phyloP scores from a whole-genome alignment of 305 asterid genomes.

The Rubia occidens region DNA sequence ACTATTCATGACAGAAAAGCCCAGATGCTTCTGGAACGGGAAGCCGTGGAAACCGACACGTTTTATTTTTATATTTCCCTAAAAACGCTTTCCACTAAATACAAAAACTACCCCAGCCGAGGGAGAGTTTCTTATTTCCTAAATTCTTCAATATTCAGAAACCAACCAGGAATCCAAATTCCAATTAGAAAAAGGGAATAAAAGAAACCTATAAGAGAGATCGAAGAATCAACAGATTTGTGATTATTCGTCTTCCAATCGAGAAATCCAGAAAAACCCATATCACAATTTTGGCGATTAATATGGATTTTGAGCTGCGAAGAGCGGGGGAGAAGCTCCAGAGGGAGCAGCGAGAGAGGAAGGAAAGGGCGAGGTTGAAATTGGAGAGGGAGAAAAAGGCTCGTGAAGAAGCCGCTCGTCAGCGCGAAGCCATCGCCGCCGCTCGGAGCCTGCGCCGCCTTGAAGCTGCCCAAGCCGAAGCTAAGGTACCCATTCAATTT shows the following conservation, averaged over 20 bases:
- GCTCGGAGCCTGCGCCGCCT: conserved; percentile 73
- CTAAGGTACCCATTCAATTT: conserved; percentile 31
- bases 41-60: background rate
- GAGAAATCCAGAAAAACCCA: conserved; percentile 6
- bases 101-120: background rate
- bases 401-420: conserved; percentile 65
- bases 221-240: background rate
- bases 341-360: conserved; percentile 82
- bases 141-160: background rate
- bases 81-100: background rate
- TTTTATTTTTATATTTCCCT: background rate
- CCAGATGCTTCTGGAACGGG: conserved; percentile 7
- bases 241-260: background rate
- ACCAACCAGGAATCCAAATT: conserved; percentile 4
- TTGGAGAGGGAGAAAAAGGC: conserved; percentile 58
- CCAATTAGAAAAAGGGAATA: background rate
- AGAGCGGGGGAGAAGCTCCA: conserved; percentile 88
- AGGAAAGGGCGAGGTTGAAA: conserved; percentile 60
- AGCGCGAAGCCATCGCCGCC: conserved; percentile 73
- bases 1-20: background rate
- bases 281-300: background rate
- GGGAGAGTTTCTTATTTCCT: background rate
- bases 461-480: conserved; percentile 70
- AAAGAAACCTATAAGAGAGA: background rate
- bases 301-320: conserved; percentile 87